phyloP scores from a whole-genome alignment of 2,329 filamentous ascomycete genomes.

The Penicillium sp. region DNA sequence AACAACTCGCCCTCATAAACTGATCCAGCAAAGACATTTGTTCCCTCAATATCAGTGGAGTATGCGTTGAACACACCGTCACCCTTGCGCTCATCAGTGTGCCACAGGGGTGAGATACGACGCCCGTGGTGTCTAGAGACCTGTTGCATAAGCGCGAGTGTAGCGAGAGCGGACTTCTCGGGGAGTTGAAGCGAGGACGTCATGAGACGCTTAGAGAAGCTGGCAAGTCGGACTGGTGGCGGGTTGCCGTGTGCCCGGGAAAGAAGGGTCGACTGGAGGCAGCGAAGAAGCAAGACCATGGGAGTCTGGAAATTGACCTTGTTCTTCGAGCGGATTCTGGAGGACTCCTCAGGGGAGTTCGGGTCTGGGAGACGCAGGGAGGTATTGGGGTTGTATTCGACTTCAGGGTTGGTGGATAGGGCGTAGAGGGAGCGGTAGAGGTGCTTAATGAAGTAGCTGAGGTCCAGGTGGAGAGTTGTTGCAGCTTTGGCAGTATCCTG shows the following conservation, averaged over 20 bases:
- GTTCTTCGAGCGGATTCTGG: conserved; percentile 50
- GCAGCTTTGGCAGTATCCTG: conserved; percentile 89
- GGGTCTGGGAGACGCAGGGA: conserved; percentile 71
- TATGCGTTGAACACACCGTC: conserved; percentile 82
- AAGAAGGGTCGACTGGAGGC: conserved; percentile 77
- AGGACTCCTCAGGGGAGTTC: conserved; percentile 46
- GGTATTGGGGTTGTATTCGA: conserved; percentile 75
- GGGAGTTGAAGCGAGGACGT: conserved; percentile 80
- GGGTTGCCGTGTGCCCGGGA: conserved; percentile 72
- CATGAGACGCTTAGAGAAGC: conserved; percentile 90
- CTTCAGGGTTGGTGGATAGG: conserved; percentile 77
- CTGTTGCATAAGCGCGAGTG: conserved; percentile 74
- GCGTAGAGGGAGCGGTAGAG: conserved; percentile 84
- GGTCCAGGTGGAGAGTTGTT: conserved; percentile 78
- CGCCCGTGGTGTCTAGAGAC: conserved; percentile 78
- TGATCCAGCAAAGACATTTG: conserved; percentile 86
- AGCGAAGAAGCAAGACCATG: conserved; percentile 85
- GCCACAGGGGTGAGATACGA: conserved; percentile 85
- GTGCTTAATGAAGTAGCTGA: conserved; percentile 92
- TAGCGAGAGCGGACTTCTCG: conserved; percentile 81
- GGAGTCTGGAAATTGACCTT: conserved; percentile 95
- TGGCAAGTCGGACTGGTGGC: conserved; percentile 83
- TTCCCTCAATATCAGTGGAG: conserved; percentile 73
- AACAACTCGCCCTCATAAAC: conserved; percentile 93
- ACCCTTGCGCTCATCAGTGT: conserved; percentile 88